phyloP scores from a whole-genome alignment of 2,329 filamentous ascomycete genomes.

The Neoscytalidium dimidiatum region DNA sequence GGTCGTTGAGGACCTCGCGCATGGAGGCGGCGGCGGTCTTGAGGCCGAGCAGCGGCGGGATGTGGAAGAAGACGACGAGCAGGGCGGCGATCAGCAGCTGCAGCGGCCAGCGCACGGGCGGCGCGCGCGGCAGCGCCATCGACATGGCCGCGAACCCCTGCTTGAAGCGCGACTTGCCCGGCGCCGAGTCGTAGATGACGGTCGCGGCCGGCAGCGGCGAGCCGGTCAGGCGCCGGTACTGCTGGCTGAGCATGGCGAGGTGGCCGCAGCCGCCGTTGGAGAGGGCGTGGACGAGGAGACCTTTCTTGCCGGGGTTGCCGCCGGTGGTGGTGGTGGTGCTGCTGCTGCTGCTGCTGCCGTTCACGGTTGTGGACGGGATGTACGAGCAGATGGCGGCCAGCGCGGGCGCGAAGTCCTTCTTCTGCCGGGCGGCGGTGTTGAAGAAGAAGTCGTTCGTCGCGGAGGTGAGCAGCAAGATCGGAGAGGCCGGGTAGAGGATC shows the following conservation, averaged over 20 bases:
- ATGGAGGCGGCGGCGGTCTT: background rate
- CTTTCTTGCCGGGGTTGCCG: constrained; percentile 23
- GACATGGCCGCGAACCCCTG: constrained; percentile 7
- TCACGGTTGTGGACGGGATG: constrained; percentile 5
- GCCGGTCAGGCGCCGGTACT: constrained; percentile 29
- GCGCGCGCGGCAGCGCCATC: background rate
- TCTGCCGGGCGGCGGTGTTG: constrained; percentile 24
- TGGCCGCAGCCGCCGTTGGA: constrained; percentile 40
- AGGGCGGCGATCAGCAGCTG: background rate
- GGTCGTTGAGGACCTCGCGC: constrained; percentile 3
- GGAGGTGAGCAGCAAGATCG: constrained; percentile 34
- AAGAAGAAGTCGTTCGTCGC: constrained; percentile 34
- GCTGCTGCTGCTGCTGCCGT: constrained; percentile 6
- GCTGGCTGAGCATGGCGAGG: constrained; percentile 33
- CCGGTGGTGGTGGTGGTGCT: constrained; percentile 24
- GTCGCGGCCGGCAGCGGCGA: constrained; percentile 30
- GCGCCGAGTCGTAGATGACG: constrained; percentile 37
- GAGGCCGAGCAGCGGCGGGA: constrained; percentile 6
- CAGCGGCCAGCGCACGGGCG: constrained; percentile 8
- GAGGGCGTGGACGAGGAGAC: constrained; percentile 36
- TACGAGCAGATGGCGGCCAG: constrained; percentile 30
- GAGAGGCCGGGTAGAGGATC: constrained; percentile 32
- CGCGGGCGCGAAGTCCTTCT: constrained; percentile 28
- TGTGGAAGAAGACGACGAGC: constrained; percentile 9
- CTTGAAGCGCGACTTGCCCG: constrained; percentile 24